These are phyloP conservation scores for Pseudozyma pruni DNA, from an alignment of 1,284 basidiomycete species.

Conservation along the genomic window DNA sequence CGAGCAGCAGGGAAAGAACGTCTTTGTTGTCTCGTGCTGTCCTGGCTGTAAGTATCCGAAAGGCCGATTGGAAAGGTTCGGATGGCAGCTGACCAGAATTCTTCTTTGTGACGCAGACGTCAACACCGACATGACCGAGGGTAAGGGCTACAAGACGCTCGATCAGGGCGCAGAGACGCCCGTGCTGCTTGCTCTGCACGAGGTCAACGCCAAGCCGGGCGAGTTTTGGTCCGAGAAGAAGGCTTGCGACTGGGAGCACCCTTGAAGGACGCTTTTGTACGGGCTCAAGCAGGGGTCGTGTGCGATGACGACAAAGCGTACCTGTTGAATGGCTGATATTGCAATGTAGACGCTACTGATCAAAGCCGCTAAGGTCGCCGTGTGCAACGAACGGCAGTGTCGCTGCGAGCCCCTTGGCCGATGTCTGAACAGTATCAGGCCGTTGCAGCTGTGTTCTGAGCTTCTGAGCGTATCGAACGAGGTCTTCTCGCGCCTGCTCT, in stretches of 20 bases:
- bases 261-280: too few relatives aligned
- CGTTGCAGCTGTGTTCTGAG: constrained; percentile 22
- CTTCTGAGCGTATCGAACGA: constrained; percentile 32
- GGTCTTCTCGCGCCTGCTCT: constrained; percentile 22
- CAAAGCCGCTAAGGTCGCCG: constrained; percentile 45
- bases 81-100: too few relatives aligned
- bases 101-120: constrained; percentile 31
- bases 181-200: constrained; percentile 55
- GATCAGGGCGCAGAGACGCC: constrained; percentile 66
- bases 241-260: constrained; percentile 24
- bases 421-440: constrained; percentile 1
- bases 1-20: constrained; percentile 30
- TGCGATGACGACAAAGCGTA: too few relatives aligned
- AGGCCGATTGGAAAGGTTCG: too few relatives aligned
- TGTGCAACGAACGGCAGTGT: constrained; percentile 39
- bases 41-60: constrained; percentile 60
- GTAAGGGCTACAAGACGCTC: constrained; percentile 55
- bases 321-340: too few relatives aligned
- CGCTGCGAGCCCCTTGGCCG: constrained; percentile 21
- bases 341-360: constrained; percentile 3
- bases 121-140: constrained; percentile 61
- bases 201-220: constrained; percentile 42
- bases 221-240: constrained; percentile 48
- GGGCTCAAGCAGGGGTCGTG: too few relatives aligned
- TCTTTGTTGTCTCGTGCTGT: constrained; percentile 58